Percentiles rank a stretch among this genome's conserved stretches.
Evolutionary conservation across 192 early-diverging fungal species (phyloP).

Genomic region (Umbelopsis isabellina): DNA sequence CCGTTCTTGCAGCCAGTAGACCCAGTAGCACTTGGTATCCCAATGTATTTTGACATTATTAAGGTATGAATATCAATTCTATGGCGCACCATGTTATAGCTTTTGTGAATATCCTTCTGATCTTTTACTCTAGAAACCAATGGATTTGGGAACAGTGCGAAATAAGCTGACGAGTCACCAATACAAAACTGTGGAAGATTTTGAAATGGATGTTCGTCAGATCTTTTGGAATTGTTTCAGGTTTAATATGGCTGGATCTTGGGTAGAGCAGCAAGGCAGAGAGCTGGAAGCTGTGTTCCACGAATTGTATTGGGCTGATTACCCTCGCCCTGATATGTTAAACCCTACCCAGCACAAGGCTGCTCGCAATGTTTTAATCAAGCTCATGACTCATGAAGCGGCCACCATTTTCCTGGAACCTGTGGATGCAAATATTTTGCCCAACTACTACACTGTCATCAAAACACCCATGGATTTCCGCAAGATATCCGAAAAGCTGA

Average conservation of each 20-base stretch:
- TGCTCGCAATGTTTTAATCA: constrained; percentile 31
- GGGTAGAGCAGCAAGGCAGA: constrained; percentile 65
- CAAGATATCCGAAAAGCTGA: constrained; percentile 63
- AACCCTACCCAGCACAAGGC: constrained; percentile 31
- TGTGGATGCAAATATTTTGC: constrained; percentile 68
- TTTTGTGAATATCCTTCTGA: too few species aligned
- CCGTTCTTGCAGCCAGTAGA: constrained; percentile 85
- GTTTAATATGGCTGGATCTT: constrained; percentile 65
- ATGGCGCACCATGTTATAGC: neutral
- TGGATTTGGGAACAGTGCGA: constrained; percentile 82
- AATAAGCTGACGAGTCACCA: constrained; percentile 62
- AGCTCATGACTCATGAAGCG: constrained; percentile 54
- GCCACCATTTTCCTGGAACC: constrained; percentile 69
- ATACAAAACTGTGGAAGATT: constrained; percentile 58
- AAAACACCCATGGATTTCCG: constrained; percentile 76
- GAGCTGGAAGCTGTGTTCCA: constrained; percentile 48
- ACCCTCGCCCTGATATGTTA: constrained; percentile 3
- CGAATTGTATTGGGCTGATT: neutral
- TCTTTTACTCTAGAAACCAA: constrained; percentile 58
- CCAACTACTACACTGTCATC: constrained; percentile 66
- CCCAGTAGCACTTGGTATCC: constrained; percentile 66
- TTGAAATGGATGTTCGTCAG: constrained; percentile 62
- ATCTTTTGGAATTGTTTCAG: constrained; percentile 76
- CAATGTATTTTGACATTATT: constrained; percentile 67
- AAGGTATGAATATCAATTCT: constrained; percentile 33